phyloP scores from a whole-genome alignment of 257 asterid genomes.

The Henckelia pumila region DNA sequence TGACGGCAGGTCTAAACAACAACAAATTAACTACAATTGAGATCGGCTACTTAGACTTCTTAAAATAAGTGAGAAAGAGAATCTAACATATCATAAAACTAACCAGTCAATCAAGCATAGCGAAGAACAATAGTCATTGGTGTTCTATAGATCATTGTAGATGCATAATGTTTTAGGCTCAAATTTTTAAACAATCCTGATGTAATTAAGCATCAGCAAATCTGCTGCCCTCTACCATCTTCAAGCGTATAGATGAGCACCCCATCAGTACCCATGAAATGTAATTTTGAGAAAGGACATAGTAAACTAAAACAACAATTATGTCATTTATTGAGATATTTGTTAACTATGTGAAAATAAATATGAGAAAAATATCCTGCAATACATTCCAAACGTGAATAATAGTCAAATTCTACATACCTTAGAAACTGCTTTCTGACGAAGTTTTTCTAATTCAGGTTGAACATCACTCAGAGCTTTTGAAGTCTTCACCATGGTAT shows the following conservation, averaged over 20 bases:
- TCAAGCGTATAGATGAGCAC: background rate
- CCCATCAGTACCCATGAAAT: background rate
- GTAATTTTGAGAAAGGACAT: background rate
- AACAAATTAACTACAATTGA: conserved; percentile 13
- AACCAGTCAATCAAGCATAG: conserved; percentile 11
- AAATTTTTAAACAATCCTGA: conserved; percentile 16
- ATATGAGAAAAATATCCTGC: background rate
- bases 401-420: conserved; percentile 36
- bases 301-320: background rate
- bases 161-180: background rate
- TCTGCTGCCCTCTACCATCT: background rate
- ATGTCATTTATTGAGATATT: conserved; percentile 4
- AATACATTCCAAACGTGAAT: conserved; percentile 18
- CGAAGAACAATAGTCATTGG: conserved; percentile 8
- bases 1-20: conserved; percentile 22
- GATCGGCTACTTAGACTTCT: conserved; percentile 22
- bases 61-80: background rate
- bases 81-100: conserved; percentile 5
- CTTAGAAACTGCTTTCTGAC: conserved; percentile 97
- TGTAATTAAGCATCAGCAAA: conserved; percentile 21
- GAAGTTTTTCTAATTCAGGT: conserved; percentile 90
- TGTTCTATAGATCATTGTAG: background rate
- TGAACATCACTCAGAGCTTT: conserved; percentile 87
- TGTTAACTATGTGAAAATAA: conserved; percentile 10
- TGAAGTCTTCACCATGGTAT: conserved; percentile 78